Evolutionary conservation across 2,329 filamentous ascomycete genomes (phyloP).

Genomic region (Sporothrix protearum): DNA sequence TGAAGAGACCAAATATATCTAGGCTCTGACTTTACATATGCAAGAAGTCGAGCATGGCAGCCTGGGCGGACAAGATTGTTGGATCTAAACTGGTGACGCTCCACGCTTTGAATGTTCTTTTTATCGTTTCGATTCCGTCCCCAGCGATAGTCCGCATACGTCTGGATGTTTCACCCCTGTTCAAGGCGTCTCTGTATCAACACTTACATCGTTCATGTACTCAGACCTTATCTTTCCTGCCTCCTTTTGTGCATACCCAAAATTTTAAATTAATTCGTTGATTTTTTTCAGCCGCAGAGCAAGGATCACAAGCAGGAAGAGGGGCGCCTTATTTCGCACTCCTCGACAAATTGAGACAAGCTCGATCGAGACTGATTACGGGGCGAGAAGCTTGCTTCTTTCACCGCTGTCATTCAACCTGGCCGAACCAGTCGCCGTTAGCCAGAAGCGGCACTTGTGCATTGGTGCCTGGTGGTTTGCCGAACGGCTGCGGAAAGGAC

Average conservation of each 20-base stretch:
- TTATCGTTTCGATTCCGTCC: no score
- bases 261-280: background rate
- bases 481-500: background rate
- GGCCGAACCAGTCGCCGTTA: background rate
- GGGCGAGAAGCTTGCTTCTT: background rate
- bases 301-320: background rate
- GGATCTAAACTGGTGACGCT: no score
- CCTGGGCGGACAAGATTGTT: no score
- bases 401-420: background rate
- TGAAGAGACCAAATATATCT: no score
- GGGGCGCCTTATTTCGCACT: slow-evolving; percentile 12
- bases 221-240: no score
- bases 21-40: no score
- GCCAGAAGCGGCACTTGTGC: background rate
- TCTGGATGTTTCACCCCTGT: no score
- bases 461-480: background rate
- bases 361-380: background rate
- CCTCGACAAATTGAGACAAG: slow-evolving; percentile 16
- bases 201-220: no score
- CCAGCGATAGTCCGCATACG: no score
- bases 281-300: background rate
- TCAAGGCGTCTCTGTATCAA: no score
- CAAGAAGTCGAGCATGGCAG: no score
- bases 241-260: slow-evolving; percentile 1
- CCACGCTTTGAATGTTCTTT: no score